Conservation (phyloP, 2,329 filamentous ascomycete species). For the Proliferodiscus dingleyae region DNA sequence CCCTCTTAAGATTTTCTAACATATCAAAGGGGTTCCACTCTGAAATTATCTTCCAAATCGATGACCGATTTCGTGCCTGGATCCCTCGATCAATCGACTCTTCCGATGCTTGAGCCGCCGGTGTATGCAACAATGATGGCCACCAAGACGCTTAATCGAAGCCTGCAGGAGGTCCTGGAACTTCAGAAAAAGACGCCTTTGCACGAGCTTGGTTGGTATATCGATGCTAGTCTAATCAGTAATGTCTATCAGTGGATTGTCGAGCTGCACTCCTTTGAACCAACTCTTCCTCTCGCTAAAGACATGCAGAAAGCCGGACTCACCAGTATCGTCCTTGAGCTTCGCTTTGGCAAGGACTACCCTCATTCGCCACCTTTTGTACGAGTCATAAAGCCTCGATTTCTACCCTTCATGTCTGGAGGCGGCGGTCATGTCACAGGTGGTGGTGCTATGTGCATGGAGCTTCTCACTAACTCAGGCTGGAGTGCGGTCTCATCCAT, state of each 20-base stretch:
- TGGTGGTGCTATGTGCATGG: conserved; percentile 80
- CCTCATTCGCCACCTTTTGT: conserved; percentile 80
- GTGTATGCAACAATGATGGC: conserved; percentile 58
- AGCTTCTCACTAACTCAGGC: conserved; percentile 75
- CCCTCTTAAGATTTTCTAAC: not conserved
- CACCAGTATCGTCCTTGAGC: conserved; percentile 70
- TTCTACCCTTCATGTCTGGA: conserved; percentile 64
- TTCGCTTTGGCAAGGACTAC: conserved; percentile 73
- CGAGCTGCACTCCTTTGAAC: conserved; percentile 78
- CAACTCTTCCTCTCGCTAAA: conserved; percentile 59
- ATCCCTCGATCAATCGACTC: conserved; percentile 51
- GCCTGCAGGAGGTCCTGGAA: conserved; percentile 59
- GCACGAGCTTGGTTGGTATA: conserved; percentile 76
- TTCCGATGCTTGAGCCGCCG: conserved; percentile 63
- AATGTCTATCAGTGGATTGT: conserved; percentile 86
- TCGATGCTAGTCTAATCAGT: conserved; percentile 52
- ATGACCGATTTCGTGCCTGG: conserved; percentile 63
- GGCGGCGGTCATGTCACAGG: conserved; percentile 83
- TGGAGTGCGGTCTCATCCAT: conserved; percentile 72
- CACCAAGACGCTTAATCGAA: conserved; percentile 57
- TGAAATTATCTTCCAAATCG: not conserved
- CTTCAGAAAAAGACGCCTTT: conserved; percentile 56
- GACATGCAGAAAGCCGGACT: conserved; percentile 64
- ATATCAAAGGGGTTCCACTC: not conserved
- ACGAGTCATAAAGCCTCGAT: conserved; percentile 74